Base-by-base conservation (phyloP, 805 yeast species). In the Kluyveromyces dobzhanskii region DNA sequence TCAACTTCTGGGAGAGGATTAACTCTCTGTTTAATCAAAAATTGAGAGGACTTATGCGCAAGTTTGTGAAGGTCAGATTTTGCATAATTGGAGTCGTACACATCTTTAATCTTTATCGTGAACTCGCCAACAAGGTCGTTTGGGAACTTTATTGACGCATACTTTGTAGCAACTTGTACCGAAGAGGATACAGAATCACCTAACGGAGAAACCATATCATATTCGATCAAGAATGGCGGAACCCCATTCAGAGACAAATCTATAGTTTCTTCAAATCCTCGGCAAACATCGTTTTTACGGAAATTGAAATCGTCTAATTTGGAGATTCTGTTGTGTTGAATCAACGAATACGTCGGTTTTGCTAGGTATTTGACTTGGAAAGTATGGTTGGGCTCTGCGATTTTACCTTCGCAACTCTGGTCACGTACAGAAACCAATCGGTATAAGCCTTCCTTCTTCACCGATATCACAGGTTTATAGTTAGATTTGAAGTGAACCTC, bases 221-320 rank as follows among this genome's bases (percentile, higher is more conserved):
- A 85, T 29, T 74, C 76, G 18, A 87, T 62, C n/a, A 72, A 59
- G 46, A 85, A 85, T 17, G 90, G 88, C 1, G 78, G 67, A 4
- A 72, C 59, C 1, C 86, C 90, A 29, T 61, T 61, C 26, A 82
- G 56, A 2, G 67, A 54, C 25, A 83, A 44, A 39, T 73, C 80
- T 24, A 75, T 54, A 1, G 69, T 61, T 39, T 67, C 71, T 39
- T 70, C 75, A 23, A 60, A 64, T 30, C 64, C 66, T 46, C 71
- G 74, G 46, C 81, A 75, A 11, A 74, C 69, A 25, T 61, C 60
- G 9, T 57, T 47, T 29, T 69, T 65, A 2, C 47, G 41, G 40
- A 61, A 68, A 3, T 56, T 40, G 17, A 46, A 44, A 3, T 47
- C 56, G 4, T 45, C 45, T 2, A 47, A 16, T 32, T 49, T 51